Evolutionary conservation across 352 stramenopile genomes (phyloP).

Genomic region (Phytopythium kandeliae): DNA sequence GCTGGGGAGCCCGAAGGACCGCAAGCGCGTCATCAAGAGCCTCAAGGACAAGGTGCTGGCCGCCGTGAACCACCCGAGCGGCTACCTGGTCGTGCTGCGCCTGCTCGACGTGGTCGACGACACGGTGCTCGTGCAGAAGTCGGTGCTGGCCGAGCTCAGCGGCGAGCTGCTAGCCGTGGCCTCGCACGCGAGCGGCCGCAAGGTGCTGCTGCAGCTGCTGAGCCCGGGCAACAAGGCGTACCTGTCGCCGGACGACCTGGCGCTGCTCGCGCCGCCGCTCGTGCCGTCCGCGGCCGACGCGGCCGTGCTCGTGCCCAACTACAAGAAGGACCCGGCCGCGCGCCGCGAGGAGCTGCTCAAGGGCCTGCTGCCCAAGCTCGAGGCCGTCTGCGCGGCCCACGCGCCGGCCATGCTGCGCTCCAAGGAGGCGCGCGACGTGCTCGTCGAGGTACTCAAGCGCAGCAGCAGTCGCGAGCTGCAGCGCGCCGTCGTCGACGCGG

Average conservation of each 20-base stretch:
- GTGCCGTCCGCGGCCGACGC: constrained; percentile 59
- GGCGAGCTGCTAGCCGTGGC: constrained; percentile 65
- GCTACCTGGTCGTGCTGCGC: constrained; percentile 87
- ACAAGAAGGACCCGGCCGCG: constrained; percentile 82
- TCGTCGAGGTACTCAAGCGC: constrained; percentile 76
- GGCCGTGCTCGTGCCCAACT: constrained; percentile 64
- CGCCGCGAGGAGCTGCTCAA: constrained; percentile 76
- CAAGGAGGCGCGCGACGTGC: constrained; percentile 74
- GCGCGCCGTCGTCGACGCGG: constrained; percentile 35
- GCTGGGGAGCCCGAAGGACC: constrained; percentile 81
- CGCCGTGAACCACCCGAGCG: constrained; percentile 86
- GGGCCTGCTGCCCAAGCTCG: constrained; percentile 72
- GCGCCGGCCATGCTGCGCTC: constrained; percentile 61
- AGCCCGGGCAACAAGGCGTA: constrained; percentile 83
- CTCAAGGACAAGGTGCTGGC: constrained; percentile 89
- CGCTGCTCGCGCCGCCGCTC: constrained; percentile 67
- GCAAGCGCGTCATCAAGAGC: constrained; percentile 89
- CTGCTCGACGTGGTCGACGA: constrained; percentile 89
- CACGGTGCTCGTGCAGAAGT: constrained; percentile 89
- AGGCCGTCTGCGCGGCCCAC: constrained; percentile 68
- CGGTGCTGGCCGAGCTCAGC: constrained; percentile 76
- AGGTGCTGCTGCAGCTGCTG: constrained; percentile 75
- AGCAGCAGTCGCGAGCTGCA: constrained; percentile 44
- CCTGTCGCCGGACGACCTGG: constrained; percentile 71
- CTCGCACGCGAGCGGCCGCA: constrained; percentile 68